Conservation (phyloP, 2,329 filamentous ascomycete genomes). For the Hirsutella minnesotensis region DNA sequence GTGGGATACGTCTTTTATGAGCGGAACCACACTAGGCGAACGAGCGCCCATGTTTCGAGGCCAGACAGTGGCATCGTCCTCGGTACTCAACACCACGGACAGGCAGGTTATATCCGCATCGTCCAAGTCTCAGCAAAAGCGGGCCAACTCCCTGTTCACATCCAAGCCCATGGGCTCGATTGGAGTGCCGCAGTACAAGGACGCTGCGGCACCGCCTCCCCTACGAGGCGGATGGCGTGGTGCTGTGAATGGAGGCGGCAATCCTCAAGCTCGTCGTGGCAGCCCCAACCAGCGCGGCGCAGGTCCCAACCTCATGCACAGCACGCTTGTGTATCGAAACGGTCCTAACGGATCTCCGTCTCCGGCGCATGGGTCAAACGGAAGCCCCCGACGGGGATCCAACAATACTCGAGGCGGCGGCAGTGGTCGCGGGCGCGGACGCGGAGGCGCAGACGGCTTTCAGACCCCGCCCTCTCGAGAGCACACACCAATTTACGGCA, state of each 20-base stretch:
- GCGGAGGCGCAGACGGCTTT: constrained; percentile 14
- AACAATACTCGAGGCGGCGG: constrained; percentile 11
- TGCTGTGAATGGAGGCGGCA: constrained; percentile 35
- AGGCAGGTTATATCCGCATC: constrained; percentile 67
- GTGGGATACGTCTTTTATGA: constrained; percentile 95
- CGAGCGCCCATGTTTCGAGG: constrained; percentile 89
- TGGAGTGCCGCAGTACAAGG: constrained; percentile 49
- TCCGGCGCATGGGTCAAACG: constrained; percentile 17
- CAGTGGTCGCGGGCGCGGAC: constrained; percentile 20
- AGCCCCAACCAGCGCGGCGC: constrained; percentile 25
- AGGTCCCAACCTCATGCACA: constrained; percentile 34
- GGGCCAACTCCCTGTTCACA: constrained; percentile 35
- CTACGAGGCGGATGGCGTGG: constrained; percentile 47
- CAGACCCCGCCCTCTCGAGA: constrained; percentile 8
- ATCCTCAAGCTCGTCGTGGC: constrained; percentile 25
- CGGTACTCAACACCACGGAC: constrained; percentile 76
- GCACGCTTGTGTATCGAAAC: constrained; percentile 39
- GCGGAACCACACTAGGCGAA: constrained; percentile 80
- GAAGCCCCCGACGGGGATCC: constrained; percentile 13
- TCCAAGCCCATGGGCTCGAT: constrained; percentile 42
- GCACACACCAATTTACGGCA: constrained; percentile 30
- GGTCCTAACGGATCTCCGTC: constrained; percentile 16
- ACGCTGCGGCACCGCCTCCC: constrained; percentile 41
- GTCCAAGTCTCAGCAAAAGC: constrained; percentile 36
- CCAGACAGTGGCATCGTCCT: constrained; percentile 78